A percentile compares a stretch with the other conserved stretches of the same genome.
Conservation (phyloP, 495 filamentous ascomycete genomes). For the Podospora didyma region DNA sequence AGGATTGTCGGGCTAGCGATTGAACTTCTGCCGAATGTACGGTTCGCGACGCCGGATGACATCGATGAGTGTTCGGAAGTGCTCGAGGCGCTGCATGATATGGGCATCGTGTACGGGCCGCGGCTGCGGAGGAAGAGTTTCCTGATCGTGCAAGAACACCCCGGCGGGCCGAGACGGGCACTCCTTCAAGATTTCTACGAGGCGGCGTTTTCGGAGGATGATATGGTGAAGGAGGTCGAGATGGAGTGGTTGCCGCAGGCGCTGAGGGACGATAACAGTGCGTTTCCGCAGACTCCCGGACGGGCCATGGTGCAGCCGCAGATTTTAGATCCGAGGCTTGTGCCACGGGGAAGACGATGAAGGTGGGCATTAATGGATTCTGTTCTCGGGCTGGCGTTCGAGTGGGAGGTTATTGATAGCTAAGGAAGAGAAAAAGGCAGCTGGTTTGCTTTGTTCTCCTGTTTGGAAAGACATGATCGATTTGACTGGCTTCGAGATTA, state of each 20-base stretch:
- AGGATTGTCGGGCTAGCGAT: neutral
- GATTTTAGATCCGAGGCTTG: no score
- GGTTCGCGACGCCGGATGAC: neutral
- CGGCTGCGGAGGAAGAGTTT: neutral
- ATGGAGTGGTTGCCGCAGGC: neutral
- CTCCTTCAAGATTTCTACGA: neutral
- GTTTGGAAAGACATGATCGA: no score
- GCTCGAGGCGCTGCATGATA: neutral
- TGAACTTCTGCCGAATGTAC: neutral
- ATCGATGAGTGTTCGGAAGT: neutral
- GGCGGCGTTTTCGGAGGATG: neutral
- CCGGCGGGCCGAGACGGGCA: neutral
- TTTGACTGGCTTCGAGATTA: no score
- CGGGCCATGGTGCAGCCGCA: neutral
- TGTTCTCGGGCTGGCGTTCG: no score
- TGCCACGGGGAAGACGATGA: no score
- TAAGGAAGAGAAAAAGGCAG: no score
- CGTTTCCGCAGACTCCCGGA: neutral
- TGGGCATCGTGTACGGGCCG: neutral
- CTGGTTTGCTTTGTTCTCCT: no score
- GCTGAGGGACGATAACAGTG: neutral
- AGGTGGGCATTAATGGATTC: no score
- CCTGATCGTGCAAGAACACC: neutral
- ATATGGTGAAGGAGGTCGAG: neutral
- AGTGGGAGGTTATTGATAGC: no score